Evolutionary conservation across 495 filamentous ascomycete species (phyloP).

Genomic region (Aspergillus biplanus): DNA sequence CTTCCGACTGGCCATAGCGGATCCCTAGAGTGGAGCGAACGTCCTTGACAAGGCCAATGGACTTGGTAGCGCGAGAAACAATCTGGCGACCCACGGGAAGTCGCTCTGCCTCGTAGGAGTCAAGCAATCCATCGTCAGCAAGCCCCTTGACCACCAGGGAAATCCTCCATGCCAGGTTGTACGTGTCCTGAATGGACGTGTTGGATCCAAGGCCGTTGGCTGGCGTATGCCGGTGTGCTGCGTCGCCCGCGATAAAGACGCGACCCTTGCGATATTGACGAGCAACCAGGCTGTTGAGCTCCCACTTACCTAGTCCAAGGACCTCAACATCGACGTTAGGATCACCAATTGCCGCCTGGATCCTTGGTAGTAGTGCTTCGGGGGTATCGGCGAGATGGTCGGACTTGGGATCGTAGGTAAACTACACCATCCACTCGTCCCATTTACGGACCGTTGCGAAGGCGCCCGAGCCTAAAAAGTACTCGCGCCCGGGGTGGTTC

Average conservation of each 20-base stretch:
- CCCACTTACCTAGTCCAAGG: constrained; percentile 35
- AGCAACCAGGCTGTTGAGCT: constrained; percentile 32
- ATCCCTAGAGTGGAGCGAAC: too few relatives aligned
- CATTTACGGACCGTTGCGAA: too few relatives aligned
- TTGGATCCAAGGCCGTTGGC: constrained; percentile 53
- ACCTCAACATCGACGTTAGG: constrained; percentile 30
- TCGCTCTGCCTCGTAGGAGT: constrained; percentile 54
- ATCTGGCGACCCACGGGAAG: too few relatives aligned
- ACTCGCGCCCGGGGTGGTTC: too few relatives aligned
- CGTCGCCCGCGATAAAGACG: constrained; percentile 54
- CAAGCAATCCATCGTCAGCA: constrained; percentile 43
- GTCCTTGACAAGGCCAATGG: too few relatives aligned
- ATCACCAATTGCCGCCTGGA: constrained; percentile 27
- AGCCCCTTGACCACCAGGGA: constrained; percentile 47
- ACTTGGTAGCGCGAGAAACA: too few relatives aligned
- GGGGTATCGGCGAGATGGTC: constrained; percentile 30
- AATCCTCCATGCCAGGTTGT: constrained; percentile 54
- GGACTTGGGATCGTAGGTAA: too few relatives aligned
- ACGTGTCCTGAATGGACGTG: constrained; percentile 51
- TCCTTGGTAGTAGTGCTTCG: constrained; percentile 18
- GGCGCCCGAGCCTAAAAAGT: too few relatives aligned
- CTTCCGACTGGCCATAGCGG: too few relatives aligned
- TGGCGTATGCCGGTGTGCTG: constrained; percentile 54
- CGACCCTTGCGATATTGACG: constrained; percentile 35
- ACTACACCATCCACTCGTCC: too few relatives aligned